Evolutionary conservation across 257 asterid genomes (phyloP).

Genomic region (Cinchona pubescens): DNA sequence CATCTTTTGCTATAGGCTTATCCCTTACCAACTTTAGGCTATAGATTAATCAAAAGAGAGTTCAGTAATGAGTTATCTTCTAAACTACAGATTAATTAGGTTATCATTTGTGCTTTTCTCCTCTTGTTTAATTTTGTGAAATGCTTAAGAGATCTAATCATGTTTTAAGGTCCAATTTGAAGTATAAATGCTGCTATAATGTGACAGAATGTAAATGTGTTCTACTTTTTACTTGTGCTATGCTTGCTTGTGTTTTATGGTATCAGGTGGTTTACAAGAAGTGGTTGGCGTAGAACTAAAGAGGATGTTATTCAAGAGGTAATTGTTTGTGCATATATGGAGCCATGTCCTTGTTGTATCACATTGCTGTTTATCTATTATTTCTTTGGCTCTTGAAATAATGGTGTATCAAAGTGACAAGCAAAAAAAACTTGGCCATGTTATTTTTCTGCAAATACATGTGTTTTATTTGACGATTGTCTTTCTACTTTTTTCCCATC

Average conservation of each 20-base stretch:
- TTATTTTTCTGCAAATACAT: neutral
- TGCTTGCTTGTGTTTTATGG: slow-evolving; percentile 13
- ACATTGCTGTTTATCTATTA: no score
- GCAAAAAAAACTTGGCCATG: neutral
- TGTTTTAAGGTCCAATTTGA: neutral
- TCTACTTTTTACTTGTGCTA: neutral
- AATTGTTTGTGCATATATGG: slow-evolving; percentile 18
- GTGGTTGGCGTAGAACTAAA: slow-evolving; percentile 89
- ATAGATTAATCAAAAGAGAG: neutral
- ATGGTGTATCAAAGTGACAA: neutral
- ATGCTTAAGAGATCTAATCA: neutral
- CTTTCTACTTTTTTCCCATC: neutral
- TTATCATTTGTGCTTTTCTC: neutral
- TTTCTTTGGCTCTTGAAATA: neutral
- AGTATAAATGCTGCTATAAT: neutral
- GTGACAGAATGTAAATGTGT: neutral
- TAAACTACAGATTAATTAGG: neutral
- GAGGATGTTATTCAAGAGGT: slow-evolving; percentile 73
- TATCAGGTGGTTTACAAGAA: slow-evolving; percentile 78
- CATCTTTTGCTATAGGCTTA: neutral
- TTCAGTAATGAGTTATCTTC: neutral
- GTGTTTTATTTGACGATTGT: neutral
- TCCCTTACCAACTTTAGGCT: neutral
- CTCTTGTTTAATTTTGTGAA: neutral
- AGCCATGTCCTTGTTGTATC: slow-evolving; percentile 12